Evolutionary conservation across 1,284 basidiomycete genomes (phyloP).

Genomic region (Retiboletus flavoniger): DNA sequence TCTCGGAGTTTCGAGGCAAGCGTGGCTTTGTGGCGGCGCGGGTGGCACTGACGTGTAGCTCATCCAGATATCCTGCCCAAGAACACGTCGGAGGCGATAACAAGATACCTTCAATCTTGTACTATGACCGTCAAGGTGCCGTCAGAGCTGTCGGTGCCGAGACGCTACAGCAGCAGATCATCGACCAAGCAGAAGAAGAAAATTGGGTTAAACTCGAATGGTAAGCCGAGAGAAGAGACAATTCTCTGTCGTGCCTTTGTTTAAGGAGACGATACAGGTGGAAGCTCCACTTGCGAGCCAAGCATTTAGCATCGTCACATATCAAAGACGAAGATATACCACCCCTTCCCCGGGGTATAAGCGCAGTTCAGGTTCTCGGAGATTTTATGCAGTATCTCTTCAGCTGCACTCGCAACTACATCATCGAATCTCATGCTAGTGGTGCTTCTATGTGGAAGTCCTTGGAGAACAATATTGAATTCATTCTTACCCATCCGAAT

Average conservation of each 20-base stretch:
- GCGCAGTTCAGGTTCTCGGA: constrained; percentile 44
- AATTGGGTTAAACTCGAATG: constrained; percentile 48
- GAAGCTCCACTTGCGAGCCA: constrained; percentile 52
- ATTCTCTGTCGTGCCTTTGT: background rate
- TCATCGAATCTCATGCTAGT: constrained; percentile 45
- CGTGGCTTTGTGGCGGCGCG: background rate
- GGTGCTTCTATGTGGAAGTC: constrained; percentile 40
- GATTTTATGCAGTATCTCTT: constrained; percentile 55
- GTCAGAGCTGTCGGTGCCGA: constrained; percentile 51
- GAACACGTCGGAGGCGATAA: constrained; percentile 41
- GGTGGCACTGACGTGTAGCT: background rate
- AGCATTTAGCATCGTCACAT: constrained; percentile 27
- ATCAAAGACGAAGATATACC: constrained; percentile 36
- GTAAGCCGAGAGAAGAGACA: constrained; percentile 28
- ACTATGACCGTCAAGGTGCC: constrained; percentile 45
- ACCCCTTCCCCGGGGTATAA: constrained; percentile 46
- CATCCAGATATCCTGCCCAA: constrained; percentile 42
- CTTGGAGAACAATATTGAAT: constrained; percentile 34
- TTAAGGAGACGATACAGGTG: constrained; percentile 42
- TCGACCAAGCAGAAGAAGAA: constrained; percentile 45
- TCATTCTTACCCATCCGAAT: constrained; percentile 44
- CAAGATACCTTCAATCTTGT: constrained; percentile 57
- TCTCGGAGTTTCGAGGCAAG: constrained; percentile 41
- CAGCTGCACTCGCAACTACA: constrained; percentile 44
- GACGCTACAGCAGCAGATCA: constrained; percentile 38